These are phyloP conservation scores for Meyerozyma athensensis DNA, from an alignment of 1,139 yeast species.

Conservation along the genomic window DNA sequence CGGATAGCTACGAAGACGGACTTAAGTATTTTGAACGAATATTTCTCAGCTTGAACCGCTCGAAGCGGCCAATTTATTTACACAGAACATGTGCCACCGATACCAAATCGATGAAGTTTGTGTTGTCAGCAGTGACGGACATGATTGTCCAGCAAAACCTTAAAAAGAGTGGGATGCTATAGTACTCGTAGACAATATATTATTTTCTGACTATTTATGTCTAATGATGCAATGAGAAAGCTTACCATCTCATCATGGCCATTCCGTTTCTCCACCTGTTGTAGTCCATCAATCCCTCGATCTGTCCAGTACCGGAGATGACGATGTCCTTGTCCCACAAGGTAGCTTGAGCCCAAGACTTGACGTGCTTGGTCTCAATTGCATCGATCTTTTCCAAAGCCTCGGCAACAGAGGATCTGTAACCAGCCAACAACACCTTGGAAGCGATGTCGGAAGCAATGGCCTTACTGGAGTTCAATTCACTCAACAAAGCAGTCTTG, in stretches of 20 bases:
- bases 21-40: constrained; percentile 61
- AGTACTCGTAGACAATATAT: constrained; percentile 6
- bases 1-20: constrained; percentile 62
- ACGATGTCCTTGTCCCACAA: constrained; percentile 85
- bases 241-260: constrained; percentile 76
- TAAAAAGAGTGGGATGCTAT: constrained; percentile 77
- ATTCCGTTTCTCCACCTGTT: constrained; percentile 81
- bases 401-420: constrained; percentile 57
- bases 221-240: constrained; percentile 5
- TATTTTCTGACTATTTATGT: constrained; percentile 3
- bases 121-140: constrained; percentile 88
- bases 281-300: constrained; percentile 78
- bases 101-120: constrained; percentile 80
- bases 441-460: constrained; percentile 57
- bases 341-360: constrained; percentile 68
- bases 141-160: constrained; percentile 80
- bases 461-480: constrained; percentile 43
- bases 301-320: constrained; percentile 77
- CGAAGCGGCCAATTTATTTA: constrained; percentile 75
- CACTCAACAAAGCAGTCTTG: constrained; percentile 54
- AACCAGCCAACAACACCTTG: constrained; percentile 56
- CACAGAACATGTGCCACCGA: constrained; percentile 97
- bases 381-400: constrained; percentile 59
- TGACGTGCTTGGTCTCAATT: constrained; percentile 54
- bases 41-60: constrained; percentile 57